A percentile compares a stretch with the other conserved stretches of the same genome.
These are phyloP conservation scores for Trametes versicolor DNA, from an alignment of 1,284 basidiomycete species.

Conservation along the genomic window DNA sequence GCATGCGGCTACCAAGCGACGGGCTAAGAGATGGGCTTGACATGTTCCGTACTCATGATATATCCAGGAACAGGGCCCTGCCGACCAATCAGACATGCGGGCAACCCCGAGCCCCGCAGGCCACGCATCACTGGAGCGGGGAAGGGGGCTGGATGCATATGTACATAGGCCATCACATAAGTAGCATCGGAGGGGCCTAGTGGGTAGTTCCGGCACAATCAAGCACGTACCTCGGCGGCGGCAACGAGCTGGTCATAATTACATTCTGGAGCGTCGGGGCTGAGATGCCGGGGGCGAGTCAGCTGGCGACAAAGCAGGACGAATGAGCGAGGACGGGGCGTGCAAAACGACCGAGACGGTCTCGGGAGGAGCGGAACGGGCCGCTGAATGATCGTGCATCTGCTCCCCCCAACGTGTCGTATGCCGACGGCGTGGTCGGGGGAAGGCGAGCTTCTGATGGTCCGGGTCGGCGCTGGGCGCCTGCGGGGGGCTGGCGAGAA, in stretches of 20 bases:
- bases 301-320: conserved; percentile 13
- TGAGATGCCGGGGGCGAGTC: conserved; percentile 1
- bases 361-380: conserved; percentile 19
- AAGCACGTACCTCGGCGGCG: conserved; percentile 14
- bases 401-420: conserved; percentile 30
- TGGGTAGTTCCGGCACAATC: conserved; percentile 2
- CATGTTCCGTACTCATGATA: conserved; percentile 27
- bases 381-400: conserved; percentile 8
- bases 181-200: conserved; percentile 3
- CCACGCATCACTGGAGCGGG: conserved; percentile 3
- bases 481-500: conserved; percentile 20
- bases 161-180: conserved; percentile 31
- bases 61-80: conserved; percentile 27
- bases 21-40: conserved; percentile 20
- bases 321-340: neutral
- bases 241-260: conserved; percentile 8
- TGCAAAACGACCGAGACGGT: conserved; percentile 15
- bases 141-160: conserved; percentile 20
- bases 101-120: conserved; percentile 26
- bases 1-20: conserved; percentile 33
- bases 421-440: conserved; percentile 35
- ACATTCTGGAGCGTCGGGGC: neutral
- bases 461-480: conserved; percentile 24
- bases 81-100: conserved; percentile 27
- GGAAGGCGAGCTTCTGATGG: conserved; percentile 33